Evolutionary conservation across 164 flowering plant genomes (phyloP), one percentile per base, ranked within the genome.

Genomic region (Sedum album): DNA sequence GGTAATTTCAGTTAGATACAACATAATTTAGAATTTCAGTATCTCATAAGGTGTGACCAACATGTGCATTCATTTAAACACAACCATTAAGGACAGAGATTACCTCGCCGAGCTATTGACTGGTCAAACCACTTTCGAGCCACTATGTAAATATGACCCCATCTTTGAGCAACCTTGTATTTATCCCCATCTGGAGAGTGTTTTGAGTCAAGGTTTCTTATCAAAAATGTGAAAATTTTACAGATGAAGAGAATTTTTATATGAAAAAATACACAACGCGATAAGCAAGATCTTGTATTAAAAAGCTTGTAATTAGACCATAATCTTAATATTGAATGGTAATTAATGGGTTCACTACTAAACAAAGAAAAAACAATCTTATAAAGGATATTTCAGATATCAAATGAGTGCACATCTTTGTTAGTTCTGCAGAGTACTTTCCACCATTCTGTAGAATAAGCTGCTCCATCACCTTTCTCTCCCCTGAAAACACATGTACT

Each of bases 111-210:
- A 69, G 81, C 78, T 73, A 90, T 71, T 38, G 96, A 94, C 70
- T 87, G 96, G 63, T 87, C 85, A 74, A 90, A 77, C 97, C 99
- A 94, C 77, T 82, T 87, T 65, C 81, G 75, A 60, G 83, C 76
- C 65, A 94, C 91, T 79, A 90, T 86, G 75, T 74, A 78, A 70
- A 88, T 81, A 71, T 82, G 82, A 63, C 97, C 96, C 97, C 97
- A 94, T 73, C 74, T 84, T 70, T 73, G 75, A 10, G 97, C 99
- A 80, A 92, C 99, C 76, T 79, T 81, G 76, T 84, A 94, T 77
- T 94, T 94, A 77, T 94, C 99, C 79, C 99, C 97, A 81, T 94
- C 93, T 55, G 96, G 94, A 78, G 84, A 83, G 74, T 91, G 78
- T 14, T 39, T 38, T 64, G 68, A 68, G 92, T 91, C 79, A 94